A percentile compares a stretch with the other conserved stretches of the same genome.
These are phyloP conservation scores for Arabidopsis thaliana DNA, from an alignment of 345 rosid species.

Conservation along the genomic window TAIR10.1 NC_003076.8:8869501-8870000, in stretches of 20 bases:
- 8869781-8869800: not conserved
- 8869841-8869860: not conserved
- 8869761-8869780: not conserved
- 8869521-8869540: not conserved
- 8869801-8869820: not conserved
- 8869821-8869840: too few relatives aligned
- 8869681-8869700: not conserved
- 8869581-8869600: not conserved
- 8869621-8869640: not conserved
- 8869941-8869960: not conserved
- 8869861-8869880: not conserved
- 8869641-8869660: not conserved
- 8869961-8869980: not conserved
- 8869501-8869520: not conserved
- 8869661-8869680: not conserved
- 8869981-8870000: not conserved
- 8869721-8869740: constrained; percentile 9
- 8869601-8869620: not conserved
- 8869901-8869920: not conserved
- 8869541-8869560: not conserved
- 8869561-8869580: not conserved
- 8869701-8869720: not conserved
- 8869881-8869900: not conserved
- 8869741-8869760: constrained; percentile 1
- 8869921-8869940: not conserved